Evolutionary conservation across 768 basidiomycete species (phyloP), one percentile per base, ranked within the genome.

Genomic region (Boletus pseudo-olivaceus): DNA sequence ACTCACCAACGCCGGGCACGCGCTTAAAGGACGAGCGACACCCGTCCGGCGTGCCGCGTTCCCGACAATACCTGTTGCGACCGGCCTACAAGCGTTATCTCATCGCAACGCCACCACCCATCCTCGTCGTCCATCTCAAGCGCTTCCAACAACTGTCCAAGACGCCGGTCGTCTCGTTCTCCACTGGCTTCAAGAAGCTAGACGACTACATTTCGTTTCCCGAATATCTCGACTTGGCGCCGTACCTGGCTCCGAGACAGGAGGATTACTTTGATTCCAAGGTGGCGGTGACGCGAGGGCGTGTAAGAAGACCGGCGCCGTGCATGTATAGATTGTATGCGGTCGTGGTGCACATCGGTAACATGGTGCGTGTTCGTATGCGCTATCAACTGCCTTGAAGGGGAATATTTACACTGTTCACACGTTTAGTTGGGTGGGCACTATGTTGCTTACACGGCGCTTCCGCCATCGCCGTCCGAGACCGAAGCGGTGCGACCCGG

Each of bases 41-140:
- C 35, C 54, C 59, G 9, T 60, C 66, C 0, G 64, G 64, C 0
- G 57, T 77, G 3, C 73, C 76, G 15, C 74, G 70, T 34, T 70
- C 72, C 19, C 76, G 78, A 54, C 90, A 89, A 33, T 85, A 84
- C 47, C 77, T 96, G 44, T 79, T 89, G 72, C 83, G 91, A 2
- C 79, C 90, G 1, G 92, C 93, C 5, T 93, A 92, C 75, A 98
- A 98, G 72, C 89, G 95, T 12, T 98, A 97, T 71, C 84, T 98
- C 55, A 90, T 98, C 68, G 82, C 86, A 15, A 79, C 78, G 0
- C 85, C 89, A 2, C 95, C 95, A 0, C 91, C 93, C 0, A 80
- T 97, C 32, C 82, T 98, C 53, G 90, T 95, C 47, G 82, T 98
- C 55, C 95, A 98, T 62, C 80, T 97, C 47, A 98, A 98, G 74